A percentile compares a stretch with the other conserved stretches of the same genome.
Evolutionary conservation across 2,329 filamentous ascomycete genomes (phyloP).

Genomic region (Fusarium fracticaudum): DNA sequence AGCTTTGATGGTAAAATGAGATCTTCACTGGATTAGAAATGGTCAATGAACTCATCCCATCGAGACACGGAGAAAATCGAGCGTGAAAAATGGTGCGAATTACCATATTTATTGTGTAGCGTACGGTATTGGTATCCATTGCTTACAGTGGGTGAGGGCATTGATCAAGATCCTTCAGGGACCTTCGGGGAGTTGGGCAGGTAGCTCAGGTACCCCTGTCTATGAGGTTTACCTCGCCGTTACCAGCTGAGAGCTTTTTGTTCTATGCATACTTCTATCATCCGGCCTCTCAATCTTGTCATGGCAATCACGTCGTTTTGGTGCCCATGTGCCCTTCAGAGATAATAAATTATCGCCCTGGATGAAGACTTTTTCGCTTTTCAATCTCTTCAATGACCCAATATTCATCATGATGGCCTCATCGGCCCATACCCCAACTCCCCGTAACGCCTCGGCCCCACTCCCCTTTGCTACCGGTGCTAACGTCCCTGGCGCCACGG

Average conservation of each 20-base stretch:
- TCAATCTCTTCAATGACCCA: not conserved
- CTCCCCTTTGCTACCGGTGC: slow-evolving; percentile 12
- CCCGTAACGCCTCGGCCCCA: slow-evolving; percentile 25
- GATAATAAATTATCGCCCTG: too few relatives aligned
- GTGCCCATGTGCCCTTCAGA: not conserved
- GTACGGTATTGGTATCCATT: not conserved
- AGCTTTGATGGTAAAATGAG: slow-evolving; percentile 13
- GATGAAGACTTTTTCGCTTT: not conserved
- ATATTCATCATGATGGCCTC: slow-evolving; percentile 21
- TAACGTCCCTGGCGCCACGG: slow-evolving; percentile 3
- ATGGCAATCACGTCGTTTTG: not conserved
- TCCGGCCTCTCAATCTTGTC: not conserved
- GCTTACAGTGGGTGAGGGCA: not conserved
- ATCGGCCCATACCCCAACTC: slow-evolving; percentile 25
- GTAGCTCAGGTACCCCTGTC: not conserved
- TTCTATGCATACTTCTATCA: slow-evolving; percentile 22
- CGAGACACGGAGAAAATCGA: not conserved
- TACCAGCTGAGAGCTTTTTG: slow-evolving; percentile 1
- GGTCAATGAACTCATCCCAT: slow-evolving; percentile 5
- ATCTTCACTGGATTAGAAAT: slow-evolving; percentile 23
- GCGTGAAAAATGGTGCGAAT: not conserved
- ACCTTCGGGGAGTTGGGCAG: slow-evolving; percentile 26
- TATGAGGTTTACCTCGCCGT: not conserved
- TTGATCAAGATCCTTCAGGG: not conserved
- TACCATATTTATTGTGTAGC: not conserved